Evolutionary conservation across 2,329 filamentous ascomycete genomes (phyloP), one percentile per base, ranked within the genome.

Genomic region (Xylariaceae sp.): DNA sequence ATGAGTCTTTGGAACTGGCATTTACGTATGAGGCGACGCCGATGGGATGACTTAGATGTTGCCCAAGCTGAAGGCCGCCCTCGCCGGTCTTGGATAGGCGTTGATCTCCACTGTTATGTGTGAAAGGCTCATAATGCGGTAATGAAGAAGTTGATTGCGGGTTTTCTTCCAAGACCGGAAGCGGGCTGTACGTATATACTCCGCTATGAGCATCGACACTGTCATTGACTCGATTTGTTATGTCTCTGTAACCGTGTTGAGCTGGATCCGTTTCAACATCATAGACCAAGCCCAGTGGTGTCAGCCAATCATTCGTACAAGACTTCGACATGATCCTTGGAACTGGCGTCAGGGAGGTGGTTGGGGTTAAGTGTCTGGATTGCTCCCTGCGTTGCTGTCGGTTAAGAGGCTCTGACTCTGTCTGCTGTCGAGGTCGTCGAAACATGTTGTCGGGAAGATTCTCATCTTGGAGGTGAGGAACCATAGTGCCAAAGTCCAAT

Each of bases 201-300:
- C 67, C 68, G 17, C 60, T 56, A 55, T 72, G 70, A 2, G 69
- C 70, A 45, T 72, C 69, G n/a, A 71, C 51, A 7, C 69, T 68
- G 15, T 47, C 44, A 13, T 63, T 55, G 54, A 70, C 71, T 0
- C 70, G 60, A 30, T 65, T 59, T 5, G 61, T 47, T 3, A 58
- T 49, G 1, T 55, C 62, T 53, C 30, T 50, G 59, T 51, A 57
- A 5, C 9, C 4, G 23, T 53, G 53, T 35, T 63, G 50, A 4
- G 53, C 39, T n/a, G 53, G 5, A 6, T 54, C 34, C 45, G 64
- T 63, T 11, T 62, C 59, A 2, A 47, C 35, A 4, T 60, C 58
- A 17, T 62, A 59, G 39, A 59, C 62, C 7, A 66, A 47, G 3
- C 63, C 64, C 11, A 65, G 44, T 2, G 69, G 70, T 6, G 65